phyloP scores from a whole-genome alignment of 2,329 filamentous ascomycete species.

The Onygenales sp. region DNA sequence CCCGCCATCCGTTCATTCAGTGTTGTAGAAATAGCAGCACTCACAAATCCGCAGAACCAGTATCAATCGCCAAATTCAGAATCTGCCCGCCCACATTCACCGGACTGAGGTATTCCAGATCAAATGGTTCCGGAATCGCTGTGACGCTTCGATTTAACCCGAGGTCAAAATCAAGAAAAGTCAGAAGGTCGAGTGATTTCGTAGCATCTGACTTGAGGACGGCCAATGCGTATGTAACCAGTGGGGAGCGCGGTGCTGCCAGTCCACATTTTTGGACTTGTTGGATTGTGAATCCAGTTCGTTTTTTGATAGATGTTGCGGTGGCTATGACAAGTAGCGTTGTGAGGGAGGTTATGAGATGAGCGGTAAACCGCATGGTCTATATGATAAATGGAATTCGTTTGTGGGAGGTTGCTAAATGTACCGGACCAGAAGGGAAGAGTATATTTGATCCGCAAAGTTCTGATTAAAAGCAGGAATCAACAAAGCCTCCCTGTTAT shows the following conservation, averaged over 20 bases:
- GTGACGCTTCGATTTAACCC: conserved; percentile 9
- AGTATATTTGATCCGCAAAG: neutral
- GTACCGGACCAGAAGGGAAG: too few relatives aligned
- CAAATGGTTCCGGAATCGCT: conserved; percentile 39
- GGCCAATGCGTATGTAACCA: neutral
- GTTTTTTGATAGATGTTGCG: conserved; percentile 6
- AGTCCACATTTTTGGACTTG: neutral
- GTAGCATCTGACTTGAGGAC: neutral
- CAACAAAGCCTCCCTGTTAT: too few relatives aligned
- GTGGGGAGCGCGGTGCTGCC: neutral
- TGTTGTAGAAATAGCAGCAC: conserved; percentile 12
- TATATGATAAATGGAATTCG: too few relatives aligned
- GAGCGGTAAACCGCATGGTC: neutral
- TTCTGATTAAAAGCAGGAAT: too few relatives aligned
- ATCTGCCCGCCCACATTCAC: conserved; percentile 55
- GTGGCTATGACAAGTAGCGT: conserved; percentile 1
- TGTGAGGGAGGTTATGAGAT: neutral
- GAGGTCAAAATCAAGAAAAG: neutral
- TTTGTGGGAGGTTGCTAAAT: too few relatives aligned
- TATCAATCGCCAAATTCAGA: conserved; percentile 62
- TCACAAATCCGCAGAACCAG: conserved; percentile 58
- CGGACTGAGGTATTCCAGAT: conserved; percentile 51
- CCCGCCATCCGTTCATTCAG: neutral
- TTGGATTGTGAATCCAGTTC: conserved; percentile 1
- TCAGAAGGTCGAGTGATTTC: neutral